Base-by-base conservation (phyloP, 768 basidiomycete species). In the Boletellus ananas region DNA sequence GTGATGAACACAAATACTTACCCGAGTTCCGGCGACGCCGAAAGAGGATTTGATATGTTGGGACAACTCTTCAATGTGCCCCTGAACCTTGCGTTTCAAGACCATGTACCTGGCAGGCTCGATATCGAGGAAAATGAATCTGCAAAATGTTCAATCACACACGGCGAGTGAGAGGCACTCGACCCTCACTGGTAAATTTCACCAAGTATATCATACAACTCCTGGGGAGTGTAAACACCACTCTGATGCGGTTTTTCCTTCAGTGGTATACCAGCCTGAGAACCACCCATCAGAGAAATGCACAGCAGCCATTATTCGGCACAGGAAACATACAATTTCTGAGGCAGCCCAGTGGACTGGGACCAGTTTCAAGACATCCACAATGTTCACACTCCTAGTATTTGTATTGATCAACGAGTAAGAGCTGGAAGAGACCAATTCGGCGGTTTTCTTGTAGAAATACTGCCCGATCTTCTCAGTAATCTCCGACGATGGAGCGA, bases 101-200 rank as follows among this genome's bases (percentile, higher is more conserved):
- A 77, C 72, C 77, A 84, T 78, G 25, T 81, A 66, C 57, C 81
- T 79, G 1, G 79, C 72, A 2, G 78, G 60, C 45, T 87, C 85
- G 18, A 81, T 71, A 45, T 90, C 81, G 31, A 90, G 75, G 80
- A 91, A 92, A 51, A 92, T 70, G 63, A 79, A 90, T 36, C 88
- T 90, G 55, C 4, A 2, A 18, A 23, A 17, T 11, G 29, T 16
- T 47, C n/a, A 49, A n/a, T 47, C 29, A 20, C 20, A 42, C 39
- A 17, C 31, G n/a, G 41, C 27, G 5, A 25, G 25, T 4, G n/a
- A 25, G 1, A 14, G 34, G 17, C 23, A 11, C 3, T 6, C 8
- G n/a, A 34, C 29, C 17, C 67, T 57, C 23, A 88, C 83, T 79
- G 69, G 65, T 90, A 91, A 45, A 91, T 84, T 18, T 87, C 83